A percentile compares a stretch with the other conserved stretches of the same genome.
Evolutionary conservation across 331 rosid species (phyloP).

Genomic region (Quercus phellos): DNA sequence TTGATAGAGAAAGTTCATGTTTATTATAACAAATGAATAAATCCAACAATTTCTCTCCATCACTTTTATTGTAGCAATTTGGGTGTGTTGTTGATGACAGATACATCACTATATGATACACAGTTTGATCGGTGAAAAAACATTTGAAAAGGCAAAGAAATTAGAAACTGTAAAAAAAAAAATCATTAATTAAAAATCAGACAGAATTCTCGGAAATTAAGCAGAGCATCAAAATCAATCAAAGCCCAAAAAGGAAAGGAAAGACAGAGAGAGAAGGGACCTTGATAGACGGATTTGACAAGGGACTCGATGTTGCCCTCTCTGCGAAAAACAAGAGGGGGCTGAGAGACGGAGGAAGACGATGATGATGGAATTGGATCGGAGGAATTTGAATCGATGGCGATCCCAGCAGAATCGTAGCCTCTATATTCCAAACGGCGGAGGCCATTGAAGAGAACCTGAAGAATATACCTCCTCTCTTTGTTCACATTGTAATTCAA

Average conservation of each 20-base stretch:
- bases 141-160: not conserved
- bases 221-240: not conserved
- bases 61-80: too few relatives aligned
- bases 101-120: not conserved
- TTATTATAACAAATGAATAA: too few relatives aligned
- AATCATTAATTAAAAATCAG: not conserved
- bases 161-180: not conserved
- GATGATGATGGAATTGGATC: too few relatives aligned
- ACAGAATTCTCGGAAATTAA: conserved; percentile 9
- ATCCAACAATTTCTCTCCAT: too few relatives aligned
- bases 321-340: conserved; percentile 74
- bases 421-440: conserved; percentile 90
- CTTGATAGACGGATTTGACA: conserved; percentile 83
- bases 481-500: conserved; percentile 77
- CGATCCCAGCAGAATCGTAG: conserved; percentile 94
- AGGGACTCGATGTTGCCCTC: conserved; percentile 95
- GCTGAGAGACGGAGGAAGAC: conserved; percentile 5
- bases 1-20: too few relatives aligned
- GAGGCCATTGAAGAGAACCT: conserved; percentile 85
- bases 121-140: not conserved
- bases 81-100: not conserved
- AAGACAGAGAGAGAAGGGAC: conserved; percentile 18
- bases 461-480: conserved; percentile 84
- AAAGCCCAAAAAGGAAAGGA: not conserved
- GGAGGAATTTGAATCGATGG: conserved; percentile 69